phyloP scores from a whole-genome alignment of 345 rosid species.

The Euclidium syriacum region DNA sequence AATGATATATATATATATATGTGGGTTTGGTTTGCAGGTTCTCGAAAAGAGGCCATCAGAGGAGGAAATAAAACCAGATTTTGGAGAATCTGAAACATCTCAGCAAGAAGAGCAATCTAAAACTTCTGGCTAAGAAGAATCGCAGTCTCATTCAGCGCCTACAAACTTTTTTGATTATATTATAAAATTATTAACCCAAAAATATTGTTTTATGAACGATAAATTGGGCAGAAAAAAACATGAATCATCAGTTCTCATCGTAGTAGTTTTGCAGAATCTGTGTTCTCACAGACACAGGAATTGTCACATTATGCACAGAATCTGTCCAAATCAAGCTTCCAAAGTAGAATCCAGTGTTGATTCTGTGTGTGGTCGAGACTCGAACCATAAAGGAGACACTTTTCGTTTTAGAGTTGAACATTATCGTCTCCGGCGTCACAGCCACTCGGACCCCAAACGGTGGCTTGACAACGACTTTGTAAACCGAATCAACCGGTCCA shows the following conservation, averaged over 20 bases:
- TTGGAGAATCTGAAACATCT: too few species aligned
- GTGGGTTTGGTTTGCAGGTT: too few species aligned
- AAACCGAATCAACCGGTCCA: conserved; percentile 34
- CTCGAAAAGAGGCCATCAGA: too few species aligned
- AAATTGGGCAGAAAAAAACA: too few species aligned
- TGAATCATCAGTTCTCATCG: conserved; percentile 18
- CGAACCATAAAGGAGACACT: conserved; percentile 25
- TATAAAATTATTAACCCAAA: too few species aligned
- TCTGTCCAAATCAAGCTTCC: conserved; percentile 41
- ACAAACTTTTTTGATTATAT: too few species aligned
- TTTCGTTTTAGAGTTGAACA: conserved; percentile 23
- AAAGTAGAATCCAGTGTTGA: conserved; percentile 41
- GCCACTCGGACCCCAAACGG: conserved; percentile 29
- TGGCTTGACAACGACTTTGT: conserved; percentile 26
- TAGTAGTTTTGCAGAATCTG: conserved; percentile 27
- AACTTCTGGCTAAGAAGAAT: too few species aligned
- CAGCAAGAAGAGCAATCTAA: too few species aligned
- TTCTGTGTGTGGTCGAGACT: conserved; percentile 24
- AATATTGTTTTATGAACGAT: too few species aligned
- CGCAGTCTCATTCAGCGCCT: too few species aligned
- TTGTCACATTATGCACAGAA: conserved; percentile 30
- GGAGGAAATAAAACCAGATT: too few species aligned
- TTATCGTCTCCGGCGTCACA: conserved; percentile 24
- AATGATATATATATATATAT: too few species aligned
- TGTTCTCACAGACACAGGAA: conserved; percentile 43